Percentiles rank a stretch among this genome's conserved stretches.
These are phyloP conservation scores for Tolypocladium amazonense DNA, from an alignment of 2,329 filamentous ascomycete species.

Conservation along the genomic window DNA sequence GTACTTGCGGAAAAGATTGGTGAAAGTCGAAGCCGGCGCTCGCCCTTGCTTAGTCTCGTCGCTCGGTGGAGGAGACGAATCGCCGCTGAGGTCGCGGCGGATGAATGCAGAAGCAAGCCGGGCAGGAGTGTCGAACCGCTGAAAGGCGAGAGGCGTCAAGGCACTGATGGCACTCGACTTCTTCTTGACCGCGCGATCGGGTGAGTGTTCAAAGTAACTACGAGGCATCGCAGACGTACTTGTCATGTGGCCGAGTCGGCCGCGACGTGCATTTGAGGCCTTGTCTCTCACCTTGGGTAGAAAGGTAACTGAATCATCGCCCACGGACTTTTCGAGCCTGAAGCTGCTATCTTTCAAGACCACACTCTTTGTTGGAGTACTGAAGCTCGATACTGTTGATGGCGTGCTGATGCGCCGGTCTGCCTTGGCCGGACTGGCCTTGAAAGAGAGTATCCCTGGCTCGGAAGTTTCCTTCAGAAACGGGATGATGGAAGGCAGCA, in stretches of 20 bases:
- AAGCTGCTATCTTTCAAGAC: constrained; percentile 10
- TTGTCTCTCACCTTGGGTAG: constrained; percentile 6
- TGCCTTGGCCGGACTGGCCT: not conserved
- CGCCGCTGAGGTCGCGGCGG: not conserved
- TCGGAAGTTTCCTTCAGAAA: not conserved
- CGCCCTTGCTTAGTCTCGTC: constrained; percentile 2
- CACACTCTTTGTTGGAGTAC: not conserved
- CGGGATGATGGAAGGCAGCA: not conserved
- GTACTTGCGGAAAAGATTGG: constrained; percentile 15
- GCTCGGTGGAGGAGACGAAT: constrained; percentile 5
- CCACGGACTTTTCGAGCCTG: constrained; percentile 10
- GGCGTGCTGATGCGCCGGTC: not conserved
- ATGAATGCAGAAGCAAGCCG: not conserved
- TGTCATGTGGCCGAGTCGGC: not conserved
- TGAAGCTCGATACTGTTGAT: not conserved
- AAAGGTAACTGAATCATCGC: constrained; percentile 10
- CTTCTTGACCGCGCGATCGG: not conserved
- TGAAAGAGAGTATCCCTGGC: no score
- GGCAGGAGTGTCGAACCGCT: not conserved
- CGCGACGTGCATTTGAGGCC: not conserved
- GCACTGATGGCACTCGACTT: not conserved
- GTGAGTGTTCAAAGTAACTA: constrained; percentile 2
- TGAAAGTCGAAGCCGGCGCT: constrained; percentile 13
- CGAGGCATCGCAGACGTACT: not conserved
- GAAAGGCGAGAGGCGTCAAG: not conserved